Conservation (phyloP, 2,329 filamentous ascomycete genomes). For the Xylogone sp. region DNA sequence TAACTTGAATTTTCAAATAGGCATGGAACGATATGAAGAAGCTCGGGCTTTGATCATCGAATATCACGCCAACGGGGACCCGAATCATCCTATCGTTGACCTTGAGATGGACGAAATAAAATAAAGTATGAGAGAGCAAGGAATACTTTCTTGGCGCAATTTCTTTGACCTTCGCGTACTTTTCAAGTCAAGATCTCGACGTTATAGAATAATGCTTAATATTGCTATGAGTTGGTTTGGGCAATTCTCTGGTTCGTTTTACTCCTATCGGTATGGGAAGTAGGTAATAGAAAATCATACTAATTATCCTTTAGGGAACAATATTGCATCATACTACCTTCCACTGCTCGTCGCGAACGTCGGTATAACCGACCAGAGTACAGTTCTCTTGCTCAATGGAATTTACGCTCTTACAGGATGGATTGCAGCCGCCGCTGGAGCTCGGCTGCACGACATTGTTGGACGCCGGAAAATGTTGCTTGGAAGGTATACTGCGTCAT, state of each 20-base stretch:
- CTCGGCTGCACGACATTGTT: slow-evolving; percentile 20
- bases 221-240: slow-evolving; percentile 34
- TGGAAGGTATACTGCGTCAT: slow-evolving; percentile 9
- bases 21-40: slow-evolving; percentile 42
- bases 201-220: slow-evolving; percentile 28
- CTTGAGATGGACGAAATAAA: slow-evolving; percentile 45
- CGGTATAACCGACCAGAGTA: slow-evolving; percentile 20
- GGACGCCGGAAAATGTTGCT: slow-evolving; percentile 24
- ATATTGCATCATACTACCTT: slow-evolving; percentile 15
- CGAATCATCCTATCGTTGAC: slow-evolving; percentile 38
- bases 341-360: slow-evolving; percentile 21
- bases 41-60: slow-evolving; percentile 46
- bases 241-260: slow-evolving; percentile 22
- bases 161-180: slow-evolving; percentile 46
- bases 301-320: slow-evolving; percentile 3
- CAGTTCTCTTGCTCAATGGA: slow-evolving; percentile 16
- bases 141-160: slow-evolving; percentile 37
- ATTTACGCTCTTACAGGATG: slow-evolving; percentile 22
- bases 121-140: slow-evolving; percentile 35
- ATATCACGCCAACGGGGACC: slow-evolving; percentile 48
- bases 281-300: not conserved
- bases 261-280: not conserved
- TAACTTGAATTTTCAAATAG: not conserved
- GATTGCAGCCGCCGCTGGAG: slow-evolving; percentile 16
- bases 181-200: slow-evolving; percentile 32